Conservation (phyloP, 2,329 filamentous ascomycete genomes). For the Aphanocladium album region DNA sequence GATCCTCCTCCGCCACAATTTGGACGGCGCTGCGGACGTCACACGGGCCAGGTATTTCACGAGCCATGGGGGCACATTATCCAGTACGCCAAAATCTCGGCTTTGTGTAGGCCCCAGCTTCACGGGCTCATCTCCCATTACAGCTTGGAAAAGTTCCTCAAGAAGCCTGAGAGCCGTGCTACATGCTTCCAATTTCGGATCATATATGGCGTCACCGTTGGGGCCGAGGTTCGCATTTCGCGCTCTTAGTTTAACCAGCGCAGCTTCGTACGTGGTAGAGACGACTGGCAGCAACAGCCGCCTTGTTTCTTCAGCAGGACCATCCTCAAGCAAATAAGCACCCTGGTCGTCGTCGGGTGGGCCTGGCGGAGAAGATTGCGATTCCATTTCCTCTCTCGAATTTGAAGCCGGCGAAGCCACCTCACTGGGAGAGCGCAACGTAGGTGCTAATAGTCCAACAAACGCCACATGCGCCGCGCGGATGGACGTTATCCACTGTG, state of each 20-base stretch:
- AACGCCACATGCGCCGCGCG: constrained; percentile 32
- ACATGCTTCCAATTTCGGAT: not conserved
- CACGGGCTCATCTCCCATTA: not conserved
- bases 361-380: not conserved
- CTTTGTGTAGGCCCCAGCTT: not conserved
- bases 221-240: constrained; percentile 3
- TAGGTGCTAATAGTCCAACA: constrained; percentile 24
- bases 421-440: not conserved
- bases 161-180: not conserved
- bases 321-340: not conserved
- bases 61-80: constrained; percentile 30
- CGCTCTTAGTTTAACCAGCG: constrained; percentile 3
- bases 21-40: constrained; percentile 24
- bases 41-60: constrained; percentile 30
- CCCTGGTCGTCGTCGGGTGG: not conserved
- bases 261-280: constrained; percentile 9
- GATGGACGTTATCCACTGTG: constrained; percentile 34
- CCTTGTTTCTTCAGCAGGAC: constrained; percentile 11
- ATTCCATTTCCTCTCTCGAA: not conserved
- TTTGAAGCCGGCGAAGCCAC: not conserved
- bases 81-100: constrained; percentile 15
- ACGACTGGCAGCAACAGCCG: constrained; percentile 10
- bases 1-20: constrained; percentile 30
- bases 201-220: constrained; percentile 8
- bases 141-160: not conserved